phyloP scores from a whole-genome alignment of 306 rosid species.

The Prunus davidiana region DNA sequence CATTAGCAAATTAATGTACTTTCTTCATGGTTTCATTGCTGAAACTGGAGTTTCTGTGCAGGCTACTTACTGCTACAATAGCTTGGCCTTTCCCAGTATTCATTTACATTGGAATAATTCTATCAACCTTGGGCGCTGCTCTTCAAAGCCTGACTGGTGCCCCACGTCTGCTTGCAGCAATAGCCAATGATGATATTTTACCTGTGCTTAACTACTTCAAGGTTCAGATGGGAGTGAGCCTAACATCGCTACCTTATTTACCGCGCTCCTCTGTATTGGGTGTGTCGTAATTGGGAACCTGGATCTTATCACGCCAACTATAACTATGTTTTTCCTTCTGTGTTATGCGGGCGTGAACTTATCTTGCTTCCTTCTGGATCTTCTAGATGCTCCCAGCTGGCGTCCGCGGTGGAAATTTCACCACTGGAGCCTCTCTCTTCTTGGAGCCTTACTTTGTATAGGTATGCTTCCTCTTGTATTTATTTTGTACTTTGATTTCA shows the following conservation, averaged over 20 bases:
- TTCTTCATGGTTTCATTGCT: conserved; percentile 7
- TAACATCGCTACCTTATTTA: conserved; percentile 84
- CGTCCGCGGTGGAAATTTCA: conserved; percentile 99
- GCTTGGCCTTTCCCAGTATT: conserved; percentile 98
- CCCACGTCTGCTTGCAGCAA: conserved; percentile 98
- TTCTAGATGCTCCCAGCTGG: conserved; percentile 99
- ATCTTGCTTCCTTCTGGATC: conserved; percentile 99
- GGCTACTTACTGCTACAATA: conserved; percentile 91
- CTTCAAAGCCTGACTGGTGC: conserved; percentile 99
- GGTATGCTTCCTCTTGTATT: conserved; percentile 45
- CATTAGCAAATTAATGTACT: conserved; percentile 2
- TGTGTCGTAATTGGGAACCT: conserved; percentile 98
- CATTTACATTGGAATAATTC: conserved; percentile 91
- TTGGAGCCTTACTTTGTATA: conserved; percentile 90
- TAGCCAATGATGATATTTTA: conserved; percentile 94
- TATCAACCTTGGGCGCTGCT: conserved; percentile 98
- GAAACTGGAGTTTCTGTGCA: conserved; percentile 48
- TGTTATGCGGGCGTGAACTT: conserved; percentile 97
- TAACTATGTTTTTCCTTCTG: conserved; percentile 96
- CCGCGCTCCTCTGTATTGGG: conserved; percentile 76
- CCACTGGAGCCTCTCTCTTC: conserved; percentile 96
- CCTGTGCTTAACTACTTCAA: conserved; percentile 93
- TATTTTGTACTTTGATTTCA: conserved; percentile 10
- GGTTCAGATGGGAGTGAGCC: conserved; percentile 89
- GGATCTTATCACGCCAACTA: conserved; percentile 98